These are phyloP conservation scores for Yamadazyma atmosphaerica DNA, from an alignment of 1,139 yeast species.

Conservation along the genomic window DNA sequence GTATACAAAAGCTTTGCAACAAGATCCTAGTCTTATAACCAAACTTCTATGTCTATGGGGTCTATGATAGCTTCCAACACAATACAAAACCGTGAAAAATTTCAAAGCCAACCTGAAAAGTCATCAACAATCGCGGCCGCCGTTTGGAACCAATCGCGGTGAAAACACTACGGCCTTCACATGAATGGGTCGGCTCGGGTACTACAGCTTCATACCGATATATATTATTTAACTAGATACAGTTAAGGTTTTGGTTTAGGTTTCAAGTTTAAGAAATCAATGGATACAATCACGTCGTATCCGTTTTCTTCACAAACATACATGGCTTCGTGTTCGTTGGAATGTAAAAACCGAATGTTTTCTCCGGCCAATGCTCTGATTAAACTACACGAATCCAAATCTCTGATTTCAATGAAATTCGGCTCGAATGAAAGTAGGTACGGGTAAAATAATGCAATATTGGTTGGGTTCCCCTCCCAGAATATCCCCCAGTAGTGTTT, in stretches of 20 bases:
- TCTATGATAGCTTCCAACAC: too few relatives aligned
- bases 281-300: slow-evolving; percentile 83
- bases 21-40: too few relatives aligned
- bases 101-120: not conserved
- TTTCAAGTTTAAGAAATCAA: slow-evolving; percentile 71
- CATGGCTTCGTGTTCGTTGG: slow-evolving; percentile 89
- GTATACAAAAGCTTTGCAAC: not conserved
- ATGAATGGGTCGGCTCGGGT: too few relatives aligned
- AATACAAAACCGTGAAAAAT: not conserved
- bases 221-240: not conserved
- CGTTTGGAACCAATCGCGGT: too few relatives aligned
- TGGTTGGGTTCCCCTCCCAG: slow-evolving; percentile 97
- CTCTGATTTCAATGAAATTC: slow-evolving; percentile 87
- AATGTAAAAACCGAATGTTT: slow-evolving; percentile 83
- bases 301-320: slow-evolving; percentile 94
- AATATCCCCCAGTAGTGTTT: slow-evolving; percentile 91
- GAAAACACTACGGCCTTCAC: too few relatives aligned
- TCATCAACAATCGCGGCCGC: too few relatives aligned
- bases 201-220: too few relatives aligned
- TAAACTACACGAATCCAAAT: slow-evolving; percentile 83
- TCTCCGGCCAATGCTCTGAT: slow-evolving; percentile 93
- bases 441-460: slow-evolving; percentile 92
- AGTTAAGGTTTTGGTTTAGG: slow-evolving; percentile 18
- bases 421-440: slow-evolving; percentile 88
- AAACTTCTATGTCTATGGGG: not conserved